Conservation (phyloP, 2,329 filamentous ascomycete genomes). For the Fusarium verrucosum region DNA sequence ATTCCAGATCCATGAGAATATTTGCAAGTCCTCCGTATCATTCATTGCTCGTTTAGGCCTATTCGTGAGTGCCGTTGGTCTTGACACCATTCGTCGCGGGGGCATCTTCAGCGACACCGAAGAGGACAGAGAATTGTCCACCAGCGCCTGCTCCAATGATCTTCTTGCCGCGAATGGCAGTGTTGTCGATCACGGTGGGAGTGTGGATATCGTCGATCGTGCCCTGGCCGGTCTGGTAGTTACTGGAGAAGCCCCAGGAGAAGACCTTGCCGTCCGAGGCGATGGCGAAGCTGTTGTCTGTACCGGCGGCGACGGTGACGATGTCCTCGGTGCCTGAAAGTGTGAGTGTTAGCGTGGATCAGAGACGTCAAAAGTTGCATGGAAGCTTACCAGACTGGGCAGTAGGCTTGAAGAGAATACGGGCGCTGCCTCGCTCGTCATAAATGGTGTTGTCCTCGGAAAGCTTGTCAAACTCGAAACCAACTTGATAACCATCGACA, state of each 20-base stretch:
- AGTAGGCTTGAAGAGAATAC: constrained; percentile 66
- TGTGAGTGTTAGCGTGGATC: constrained; percentile 3
- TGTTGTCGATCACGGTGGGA: constrained; percentile 85
- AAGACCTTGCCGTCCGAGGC: constrained; percentile 75
- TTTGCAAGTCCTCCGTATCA: constrained; percentile 4
- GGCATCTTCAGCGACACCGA: constrained; percentile 52
- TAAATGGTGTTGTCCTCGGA: constrained; percentile 64
- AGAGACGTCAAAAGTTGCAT: neutral
- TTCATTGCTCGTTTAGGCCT: constrained; percentile 21
- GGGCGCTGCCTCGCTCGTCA: constrained; percentile 69
- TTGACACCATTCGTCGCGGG: constrained; percentile 47
- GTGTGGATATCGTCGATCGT: constrained; percentile 80
- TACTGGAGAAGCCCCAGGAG: constrained; percentile 82
- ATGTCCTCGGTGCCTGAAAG: constrained; percentile 62
- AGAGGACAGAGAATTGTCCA: constrained; percentile 81
- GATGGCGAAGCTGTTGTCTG: constrained; percentile 79
- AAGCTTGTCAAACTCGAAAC: constrained; percentile 63
- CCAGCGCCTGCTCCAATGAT: constrained; percentile 85
- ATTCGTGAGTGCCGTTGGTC: constrained; percentile 36
- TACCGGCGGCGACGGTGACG: constrained; percentile 66
- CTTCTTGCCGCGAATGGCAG: constrained; percentile 77
- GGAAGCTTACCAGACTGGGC: constrained; percentile 55
- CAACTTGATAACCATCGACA: constrained; percentile 62
- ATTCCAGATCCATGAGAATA: constrained; percentile 3
- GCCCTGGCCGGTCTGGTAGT: constrained; percentile 82